Evolutionary conservation across 306 rosid genomes (phyloP).

Genomic region (Malus orientalis): DNA sequence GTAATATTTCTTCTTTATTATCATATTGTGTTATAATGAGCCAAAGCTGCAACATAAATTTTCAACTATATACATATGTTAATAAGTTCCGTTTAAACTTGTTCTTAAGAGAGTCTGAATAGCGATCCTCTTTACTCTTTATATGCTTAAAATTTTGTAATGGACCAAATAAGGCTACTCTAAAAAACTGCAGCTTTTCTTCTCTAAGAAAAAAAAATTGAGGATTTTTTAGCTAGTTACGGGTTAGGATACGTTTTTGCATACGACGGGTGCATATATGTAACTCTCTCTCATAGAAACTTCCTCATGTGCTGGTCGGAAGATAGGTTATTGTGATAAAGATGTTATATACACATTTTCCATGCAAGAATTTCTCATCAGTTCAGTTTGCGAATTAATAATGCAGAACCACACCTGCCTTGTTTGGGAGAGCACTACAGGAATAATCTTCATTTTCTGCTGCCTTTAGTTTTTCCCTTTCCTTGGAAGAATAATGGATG

Average conservation of each 20-base stretch:
- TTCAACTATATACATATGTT: neutral
- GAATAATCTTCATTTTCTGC: neutral
- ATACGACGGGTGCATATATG: neutral
- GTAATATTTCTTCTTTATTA: no score
- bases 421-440: neutral
- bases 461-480: neutral
- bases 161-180: neutral
- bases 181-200: constrained; percentile 7
- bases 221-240: neutral
- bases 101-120: neutral
- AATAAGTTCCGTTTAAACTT: neutral
- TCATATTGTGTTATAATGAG: no score
- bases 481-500: neutral
- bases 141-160: constrained; percentile 12
- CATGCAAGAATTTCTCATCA: neutral
- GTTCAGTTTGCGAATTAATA: no score
- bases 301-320: neutral
- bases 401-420: neutral
- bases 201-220: neutral
- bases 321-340: neutral
- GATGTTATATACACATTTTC: neutral
- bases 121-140: neutral
- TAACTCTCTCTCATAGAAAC: neutral
- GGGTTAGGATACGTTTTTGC: neutral
- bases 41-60: no score